phyloP scores from a whole-genome alignment of 2,329 filamentous ascomycete species.

The Talaromyces sp. region DNA sequence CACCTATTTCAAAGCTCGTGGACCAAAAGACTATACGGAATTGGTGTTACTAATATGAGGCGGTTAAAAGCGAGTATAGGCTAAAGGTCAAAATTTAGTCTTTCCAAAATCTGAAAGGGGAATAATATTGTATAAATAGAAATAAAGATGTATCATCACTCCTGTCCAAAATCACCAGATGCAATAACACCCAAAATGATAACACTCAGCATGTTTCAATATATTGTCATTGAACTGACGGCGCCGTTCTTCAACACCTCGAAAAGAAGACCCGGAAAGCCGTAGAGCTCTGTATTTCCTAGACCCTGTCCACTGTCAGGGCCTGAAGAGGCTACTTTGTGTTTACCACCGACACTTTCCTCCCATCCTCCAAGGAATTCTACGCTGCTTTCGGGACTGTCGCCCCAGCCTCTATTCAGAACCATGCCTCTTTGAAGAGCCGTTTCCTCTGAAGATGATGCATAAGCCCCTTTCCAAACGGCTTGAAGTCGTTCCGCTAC shows the following conservation, averaged over 20 bases:
- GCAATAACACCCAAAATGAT: neutral
- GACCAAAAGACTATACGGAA: too few relatives aligned
- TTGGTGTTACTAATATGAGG: too few relatives aligned
- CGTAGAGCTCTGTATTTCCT: conserved; percentile 80
- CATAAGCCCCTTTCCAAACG: conserved; percentile 67
- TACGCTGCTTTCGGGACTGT: conserved; percentile 84
- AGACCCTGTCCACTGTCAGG: conserved; percentile 53
- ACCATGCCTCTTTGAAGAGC: conserved; percentile 67
- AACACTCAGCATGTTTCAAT: conserved; percentile 48
- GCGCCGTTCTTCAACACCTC: conserved; percentile 91
- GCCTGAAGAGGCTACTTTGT: conserved; percentile 40
- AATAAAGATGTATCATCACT: neutral
- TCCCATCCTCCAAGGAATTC: conserved; percentile 85
- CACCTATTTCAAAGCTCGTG: too few relatives aligned
- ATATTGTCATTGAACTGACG: conserved; percentile 85
- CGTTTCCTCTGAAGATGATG: conserved; percentile 53
- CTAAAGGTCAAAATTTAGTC: neutral
- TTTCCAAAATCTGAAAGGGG: neutral
- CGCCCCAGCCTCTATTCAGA: conserved; percentile 84
- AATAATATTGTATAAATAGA: neutral
- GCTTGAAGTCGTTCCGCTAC: conserved; percentile 67
- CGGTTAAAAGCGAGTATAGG: neutral
- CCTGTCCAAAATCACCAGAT: neutral
- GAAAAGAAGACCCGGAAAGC: conserved; percentile 90
- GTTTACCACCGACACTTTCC: conserved; percentile 56